phyloP scores from a whole-genome alignment of 306 rosid genomes.

The Ormosia semicastrata region DNA sequence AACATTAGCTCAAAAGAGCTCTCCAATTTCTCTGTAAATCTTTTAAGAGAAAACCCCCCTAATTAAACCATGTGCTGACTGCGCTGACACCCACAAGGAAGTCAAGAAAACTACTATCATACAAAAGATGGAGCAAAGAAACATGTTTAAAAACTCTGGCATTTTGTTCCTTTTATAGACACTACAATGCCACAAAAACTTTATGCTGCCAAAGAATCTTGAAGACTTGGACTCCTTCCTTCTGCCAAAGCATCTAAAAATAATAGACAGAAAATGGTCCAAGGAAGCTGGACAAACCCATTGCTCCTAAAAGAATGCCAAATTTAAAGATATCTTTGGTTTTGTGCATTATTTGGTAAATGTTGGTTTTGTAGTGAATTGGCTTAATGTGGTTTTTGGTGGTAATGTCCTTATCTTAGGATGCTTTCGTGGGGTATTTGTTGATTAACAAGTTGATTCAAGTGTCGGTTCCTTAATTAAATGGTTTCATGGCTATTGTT shows the following conservation, averaged over 20 bases:
- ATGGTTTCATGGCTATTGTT: not conserved
- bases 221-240: not conserved
- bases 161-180: not conserved
- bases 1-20: not conserved
- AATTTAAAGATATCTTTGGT: not conserved
- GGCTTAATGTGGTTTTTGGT: conserved; percentile 3
- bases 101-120: not conserved
- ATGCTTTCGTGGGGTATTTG: not conserved
- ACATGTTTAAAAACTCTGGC: not conserved
- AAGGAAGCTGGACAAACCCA: conserved; percentile 1
- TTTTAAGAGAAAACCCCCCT: not conserved
- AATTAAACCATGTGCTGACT: too few relatives aligned
- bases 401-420: conserved; percentile 2
- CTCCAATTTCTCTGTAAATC: not conserved
- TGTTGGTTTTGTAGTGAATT: not conserved
- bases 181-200: not conserved
- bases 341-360: not conserved
- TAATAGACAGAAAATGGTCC: not conserved
- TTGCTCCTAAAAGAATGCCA: not conserved
- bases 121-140: not conserved
- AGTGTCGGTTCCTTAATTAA: not conserved
- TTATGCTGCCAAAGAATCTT: not conserved
- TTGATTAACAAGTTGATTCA: not conserved
- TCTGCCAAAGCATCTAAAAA: not conserved
- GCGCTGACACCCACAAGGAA: not conserved